phyloP scores from a whole-genome alignment of 768 basidiomycete genomes.

The Termitomyces bulborhizus region DNA sequence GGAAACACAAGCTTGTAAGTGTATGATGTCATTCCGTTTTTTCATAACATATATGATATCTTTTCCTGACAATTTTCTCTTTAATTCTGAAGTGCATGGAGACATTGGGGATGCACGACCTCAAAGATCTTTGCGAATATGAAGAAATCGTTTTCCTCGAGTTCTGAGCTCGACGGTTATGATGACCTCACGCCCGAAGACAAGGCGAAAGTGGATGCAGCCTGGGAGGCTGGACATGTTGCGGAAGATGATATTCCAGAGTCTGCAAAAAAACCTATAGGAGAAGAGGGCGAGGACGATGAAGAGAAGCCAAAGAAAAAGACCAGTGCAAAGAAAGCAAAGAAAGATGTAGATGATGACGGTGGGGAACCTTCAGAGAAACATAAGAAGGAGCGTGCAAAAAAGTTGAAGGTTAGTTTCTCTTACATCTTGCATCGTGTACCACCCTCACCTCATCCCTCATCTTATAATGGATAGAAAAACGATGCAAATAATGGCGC shows the following conservation, averaged over 20 bases:
- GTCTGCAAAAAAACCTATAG: conserved; percentile 50
- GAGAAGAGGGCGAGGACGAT: conserved; percentile 13
- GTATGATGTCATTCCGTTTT: neutral
- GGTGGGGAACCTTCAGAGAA: conserved; percentile 13
- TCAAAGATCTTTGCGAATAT: conserved; percentile 62
- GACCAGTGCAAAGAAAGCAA: conserved; percentile 24
- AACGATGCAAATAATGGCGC: conserved; percentile 24
- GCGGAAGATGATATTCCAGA: conserved; percentile 81
- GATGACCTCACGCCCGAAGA: conserved; percentile 68
- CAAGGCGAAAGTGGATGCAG: conserved; percentile 61
- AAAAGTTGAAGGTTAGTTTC: conserved; percentile 10
- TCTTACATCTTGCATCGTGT: neutral
- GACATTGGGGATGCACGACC: conserved; percentile 89
- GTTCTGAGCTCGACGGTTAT: conserved; percentile 79
- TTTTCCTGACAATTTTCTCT: neutral
- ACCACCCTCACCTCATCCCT: neutral
- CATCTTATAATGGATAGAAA: conserved; percentile 4
- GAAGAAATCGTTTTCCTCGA: conserved; percentile 50
- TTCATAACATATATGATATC: conserved; percentile 12
- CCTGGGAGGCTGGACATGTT: conserved; percentile 74
- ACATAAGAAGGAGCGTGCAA: conserved; percentile 15
- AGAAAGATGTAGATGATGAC: conserved; percentile 15
- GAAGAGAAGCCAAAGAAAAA: conserved; percentile 32
- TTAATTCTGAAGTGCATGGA: conserved; percentile 52
- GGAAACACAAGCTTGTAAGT: conserved; percentile 64